Conservation (phyloP, 2,329 filamentous ascomycete species). For the Sporothrix mexicana region DNA sequence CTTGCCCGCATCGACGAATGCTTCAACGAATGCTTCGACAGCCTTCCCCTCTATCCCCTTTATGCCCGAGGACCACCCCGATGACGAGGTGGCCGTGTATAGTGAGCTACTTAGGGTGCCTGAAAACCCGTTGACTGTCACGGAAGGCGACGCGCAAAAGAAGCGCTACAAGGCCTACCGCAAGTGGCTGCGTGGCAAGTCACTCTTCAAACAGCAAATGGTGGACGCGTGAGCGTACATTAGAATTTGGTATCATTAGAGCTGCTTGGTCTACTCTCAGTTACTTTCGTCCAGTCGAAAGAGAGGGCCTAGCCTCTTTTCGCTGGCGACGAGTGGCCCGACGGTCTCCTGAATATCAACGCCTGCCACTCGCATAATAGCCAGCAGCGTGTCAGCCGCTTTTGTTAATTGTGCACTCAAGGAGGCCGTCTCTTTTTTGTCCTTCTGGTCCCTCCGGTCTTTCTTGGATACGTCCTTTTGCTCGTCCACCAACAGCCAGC, state of each 20-base stretch:
- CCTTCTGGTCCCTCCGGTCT: slow-evolving; percentile 36
- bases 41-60: not conserved
- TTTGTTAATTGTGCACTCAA: slow-evolving; percentile 47
- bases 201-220: slow-evolving; percentile 89
- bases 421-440: slow-evolving; percentile 33
- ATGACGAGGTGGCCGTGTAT: slow-evolving; percentile 75
- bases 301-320: slow-evolving; percentile 45
- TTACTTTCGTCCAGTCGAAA: slow-evolving; percentile 40
- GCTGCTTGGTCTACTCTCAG: not conserved
- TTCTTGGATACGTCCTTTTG: slow-evolving; percentile 29
- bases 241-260: not conserved
- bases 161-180: slow-evolving; percentile 96
- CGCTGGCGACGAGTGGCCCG: slow-evolving; percentile 47
- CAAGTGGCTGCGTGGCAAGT: slow-evolving; percentile 94
- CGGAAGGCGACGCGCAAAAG: slow-evolving; percentile 83
- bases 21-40: not conserved
- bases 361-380: slow-evolving; percentile 42
- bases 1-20: not conserved
- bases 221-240: slow-evolving; percentile 48
- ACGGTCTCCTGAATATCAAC: slow-evolving; percentile 42
- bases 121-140: slow-evolving; percentile 86
- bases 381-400: slow-evolving; percentile 46
- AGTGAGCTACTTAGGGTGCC: slow-evolving; percentile 75
- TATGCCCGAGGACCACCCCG: slow-evolving; percentile 40
- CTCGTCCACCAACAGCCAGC: slow-evolving; percentile 64